Conservation (phyloP, 306 rosid genomes). For the Vigna radiata region DNA sequence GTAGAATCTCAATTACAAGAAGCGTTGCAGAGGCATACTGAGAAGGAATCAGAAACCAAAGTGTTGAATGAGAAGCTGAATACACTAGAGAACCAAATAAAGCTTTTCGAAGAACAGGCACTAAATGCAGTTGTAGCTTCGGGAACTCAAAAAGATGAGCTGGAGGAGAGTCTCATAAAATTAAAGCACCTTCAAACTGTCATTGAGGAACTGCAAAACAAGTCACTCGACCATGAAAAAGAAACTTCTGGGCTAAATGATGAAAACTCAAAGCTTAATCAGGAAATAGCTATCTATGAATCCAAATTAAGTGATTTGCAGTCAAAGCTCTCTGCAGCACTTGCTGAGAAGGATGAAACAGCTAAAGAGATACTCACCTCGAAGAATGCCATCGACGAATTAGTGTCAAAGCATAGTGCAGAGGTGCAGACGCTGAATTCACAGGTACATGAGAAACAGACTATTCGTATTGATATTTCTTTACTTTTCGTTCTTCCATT, state of each 20-base stretch:
- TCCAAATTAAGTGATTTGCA: constrained; percentile 66
- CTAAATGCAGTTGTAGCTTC: constrained; percentile 56
- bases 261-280: constrained; percentile 67
- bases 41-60: constrained; percentile 79
- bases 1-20: constrained; percentile 68
- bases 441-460: constrained; percentile 61
- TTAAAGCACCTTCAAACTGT: constrained; percentile 66
- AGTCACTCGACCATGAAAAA: constrained; percentile 62
- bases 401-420: constrained; percentile 59
- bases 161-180: constrained; percentile 68
- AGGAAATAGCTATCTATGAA: constrained; percentile 63
- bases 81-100: constrained; percentile 60
- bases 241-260: constrained; percentile 62
- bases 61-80: constrained; percentile 71
- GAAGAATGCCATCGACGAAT: constrained; percentile 62
- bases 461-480: not conserved
- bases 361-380: constrained; percentile 56
- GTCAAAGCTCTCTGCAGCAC: constrained; percentile 55
- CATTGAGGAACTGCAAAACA: constrained; percentile 70
- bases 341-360: constrained; percentile 67
- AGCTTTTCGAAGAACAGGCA: constrained; percentile 56
- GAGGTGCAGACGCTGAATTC: constrained; percentile 77
- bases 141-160: constrained; percentile 56
- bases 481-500: constrained; percentile 10
- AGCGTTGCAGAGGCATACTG: constrained; percentile 58